Conservation (phyloP, 2,329 filamentous ascomycete species). For the Ascochyta pisi region DNA sequence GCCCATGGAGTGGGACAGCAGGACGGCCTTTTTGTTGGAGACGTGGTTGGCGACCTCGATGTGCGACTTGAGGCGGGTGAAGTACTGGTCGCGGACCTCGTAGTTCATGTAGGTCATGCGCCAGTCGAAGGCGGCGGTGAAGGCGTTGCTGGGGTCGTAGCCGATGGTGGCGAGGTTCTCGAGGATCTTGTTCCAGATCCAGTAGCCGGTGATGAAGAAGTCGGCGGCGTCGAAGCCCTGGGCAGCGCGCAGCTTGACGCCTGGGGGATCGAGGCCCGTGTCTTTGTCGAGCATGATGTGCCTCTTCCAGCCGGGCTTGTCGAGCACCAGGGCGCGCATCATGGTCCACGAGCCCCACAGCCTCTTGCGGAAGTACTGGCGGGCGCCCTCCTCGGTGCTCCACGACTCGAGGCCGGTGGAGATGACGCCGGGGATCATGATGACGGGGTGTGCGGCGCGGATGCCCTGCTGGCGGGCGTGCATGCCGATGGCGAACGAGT, state of each 20-base stretch:
- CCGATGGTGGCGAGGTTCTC: constrained; percentile 96
- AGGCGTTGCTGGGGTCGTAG: constrained; percentile 84
- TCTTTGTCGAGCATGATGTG: constrained; percentile 96
- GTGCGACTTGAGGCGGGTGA: constrained; percentile 85
- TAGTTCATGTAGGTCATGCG: constrained; percentile 88
- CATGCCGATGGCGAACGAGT: constrained; percentile 89
- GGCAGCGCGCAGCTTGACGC: constrained; percentile 87
- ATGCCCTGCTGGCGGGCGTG: constrained; percentile 84
- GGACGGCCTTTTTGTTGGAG: constrained; percentile 77
- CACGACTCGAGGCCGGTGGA: constrained; percentile 96
- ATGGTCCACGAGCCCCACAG: constrained; percentile 99
- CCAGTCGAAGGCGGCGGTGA: constrained; percentile 84
- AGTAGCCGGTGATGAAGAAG: constrained; percentile 89
- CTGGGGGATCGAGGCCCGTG: constrained; percentile 88
- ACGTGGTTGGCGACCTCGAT: constrained; percentile 84
- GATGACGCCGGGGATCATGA: constrained; percentile 98
- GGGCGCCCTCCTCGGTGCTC: constrained; percentile 84
- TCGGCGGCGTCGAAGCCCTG: constrained; percentile 98
- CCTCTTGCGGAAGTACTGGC: constrained; percentile 91
- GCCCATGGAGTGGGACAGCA: constrained; percentile 97
- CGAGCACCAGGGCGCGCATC: constrained; percentile 93
- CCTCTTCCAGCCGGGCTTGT: constrained; percentile 92
- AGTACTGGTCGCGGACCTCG: constrained; percentile 91
- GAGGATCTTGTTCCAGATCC: constrained; percentile 99
- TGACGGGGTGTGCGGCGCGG: constrained; percentile 81